These are phyloP conservation scores for Fraxinus angustifolia DNA, from an alignment of 305 asterid genomes.

Conservation along the genomic window DNA sequence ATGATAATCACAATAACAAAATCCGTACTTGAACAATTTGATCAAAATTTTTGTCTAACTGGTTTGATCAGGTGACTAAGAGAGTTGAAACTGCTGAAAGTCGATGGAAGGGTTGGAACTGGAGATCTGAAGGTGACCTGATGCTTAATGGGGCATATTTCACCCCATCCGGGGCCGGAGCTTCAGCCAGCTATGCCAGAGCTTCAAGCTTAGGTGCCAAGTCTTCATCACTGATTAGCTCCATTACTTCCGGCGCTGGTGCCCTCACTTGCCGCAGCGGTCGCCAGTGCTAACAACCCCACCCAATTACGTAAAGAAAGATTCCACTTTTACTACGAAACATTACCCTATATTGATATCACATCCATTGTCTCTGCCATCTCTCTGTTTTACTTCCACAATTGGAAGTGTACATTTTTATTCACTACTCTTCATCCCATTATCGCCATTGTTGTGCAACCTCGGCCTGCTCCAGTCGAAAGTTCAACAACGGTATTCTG, in stretches of 20 bases:
- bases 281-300: conserved; percentile 42
- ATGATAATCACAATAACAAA: not conserved
- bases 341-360: conserved; percentile 16
- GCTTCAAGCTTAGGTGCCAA: conserved; percentile 93
- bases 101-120: conserved; percentile 79
- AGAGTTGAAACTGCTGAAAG: conserved; percentile 59
- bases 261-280: conserved; percentile 67
- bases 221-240: conserved; percentile 64
- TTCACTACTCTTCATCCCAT: conserved; percentile 24
- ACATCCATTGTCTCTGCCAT: conserved; percentile 29
- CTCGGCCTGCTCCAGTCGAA: conserved; percentile 54
- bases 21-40: not conserved
- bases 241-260: conserved; percentile 77
- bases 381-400: conserved; percentile 11
- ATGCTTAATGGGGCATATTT: conserved; percentile 93
- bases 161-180: conserved; percentile 87
- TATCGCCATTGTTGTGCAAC: conserved; percentile 44
- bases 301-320: not conserved
- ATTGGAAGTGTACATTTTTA: conserved; percentile 41
- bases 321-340: not conserved
- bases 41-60: conserved; percentile 9
- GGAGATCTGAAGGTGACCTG: conserved; percentile 93
- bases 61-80: conserved; percentile 65
- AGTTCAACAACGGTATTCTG: conserved; percentile 22
- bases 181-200: conserved; percentile 78